Percentiles rank a stretch among this genome's conserved stretches.
Evolutionary conservation across 164 flowering plant species (phyloP).

Genomic region (Paratinospora sagittata): DNA sequence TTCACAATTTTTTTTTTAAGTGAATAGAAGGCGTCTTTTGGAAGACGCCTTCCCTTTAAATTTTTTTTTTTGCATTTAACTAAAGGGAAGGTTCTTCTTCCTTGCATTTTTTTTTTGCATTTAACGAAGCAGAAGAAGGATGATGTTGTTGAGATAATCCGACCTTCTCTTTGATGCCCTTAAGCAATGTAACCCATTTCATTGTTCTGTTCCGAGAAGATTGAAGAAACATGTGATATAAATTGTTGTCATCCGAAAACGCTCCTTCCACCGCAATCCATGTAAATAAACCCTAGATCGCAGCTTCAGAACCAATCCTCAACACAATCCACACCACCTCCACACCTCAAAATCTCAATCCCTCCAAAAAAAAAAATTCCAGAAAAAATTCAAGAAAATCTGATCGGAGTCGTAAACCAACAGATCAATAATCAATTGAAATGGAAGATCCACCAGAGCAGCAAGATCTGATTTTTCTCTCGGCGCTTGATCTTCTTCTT

Average conservation of each 20-base stretch:
- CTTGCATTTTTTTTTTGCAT: too few relatives aligned
- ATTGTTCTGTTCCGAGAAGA: slow-evolving; percentile 50
- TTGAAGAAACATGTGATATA: slow-evolving; percentile 37
- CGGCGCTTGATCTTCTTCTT: background rate
- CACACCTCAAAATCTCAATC: slow-evolving; percentile 9
- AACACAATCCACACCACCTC: too few relatives aligned
- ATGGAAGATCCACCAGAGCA: background rate
- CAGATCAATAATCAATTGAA: slow-evolving; percentile 14
- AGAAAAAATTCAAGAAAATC: background rate
- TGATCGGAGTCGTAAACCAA: background rate
- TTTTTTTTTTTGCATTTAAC: too few relatives aligned
- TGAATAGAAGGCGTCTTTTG: too few relatives aligned
- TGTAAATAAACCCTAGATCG: slow-evolving; percentile 31
- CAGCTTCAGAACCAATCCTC: slow-evolving; percentile 13
- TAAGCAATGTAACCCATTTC: slow-evolving; percentile 98
- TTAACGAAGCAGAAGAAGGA: slow-evolving; percentile 26
- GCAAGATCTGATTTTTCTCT: slow-evolving; percentile 17
- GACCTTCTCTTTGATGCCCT: slow-evolving; percentile 92
- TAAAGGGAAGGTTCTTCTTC: too few relatives aligned
- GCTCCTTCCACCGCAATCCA: slow-evolving; percentile 14
- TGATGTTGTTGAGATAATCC: slow-evolving; percentile 51
- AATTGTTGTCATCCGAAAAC: slow-evolving; percentile 53
- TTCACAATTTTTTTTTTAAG: too few relatives aligned
- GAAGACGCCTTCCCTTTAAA: too few relatives aligned
- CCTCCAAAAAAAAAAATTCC: slow-evolving; percentile 8